phyloP scores from a whole-genome alignment of 2,329 filamentous ascomycete genomes.

The Colletotrichum kahawae region DNA sequence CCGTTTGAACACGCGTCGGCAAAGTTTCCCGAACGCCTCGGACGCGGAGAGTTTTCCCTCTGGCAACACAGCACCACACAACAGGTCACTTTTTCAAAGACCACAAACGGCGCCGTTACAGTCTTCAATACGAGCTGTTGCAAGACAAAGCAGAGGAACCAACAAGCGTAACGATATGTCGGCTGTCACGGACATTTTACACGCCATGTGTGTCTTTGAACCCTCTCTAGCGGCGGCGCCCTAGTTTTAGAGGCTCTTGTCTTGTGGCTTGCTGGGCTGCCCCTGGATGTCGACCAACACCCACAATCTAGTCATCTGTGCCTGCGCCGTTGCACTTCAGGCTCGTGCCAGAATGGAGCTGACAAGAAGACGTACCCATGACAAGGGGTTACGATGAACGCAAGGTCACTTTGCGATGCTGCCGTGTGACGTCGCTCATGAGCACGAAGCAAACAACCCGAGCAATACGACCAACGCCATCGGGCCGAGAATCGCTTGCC shows the following conservation, averaged over 20 bases:
- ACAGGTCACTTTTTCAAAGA: background rate
- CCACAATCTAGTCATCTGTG: background rate
- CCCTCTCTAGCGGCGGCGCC: background rate
- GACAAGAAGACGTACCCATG: constrained; percentile 1
- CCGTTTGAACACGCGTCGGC: background rate
- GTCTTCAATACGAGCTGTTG: background rate
- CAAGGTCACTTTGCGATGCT: background rate
- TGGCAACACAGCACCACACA: background rate
- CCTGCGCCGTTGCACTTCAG: background rate
- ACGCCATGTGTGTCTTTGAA: background rate
- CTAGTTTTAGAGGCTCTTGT: background rate
- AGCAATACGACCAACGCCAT: background rate
- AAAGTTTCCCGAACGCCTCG: background rate
- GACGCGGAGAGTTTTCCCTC: background rate
- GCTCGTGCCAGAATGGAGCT: background rate
- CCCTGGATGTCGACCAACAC: background rate
- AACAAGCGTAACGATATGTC: background rate
- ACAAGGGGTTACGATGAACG: background rate
- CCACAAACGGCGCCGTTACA: background rate
- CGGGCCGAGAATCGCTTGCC: background rate
- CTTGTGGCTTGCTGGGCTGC: background rate
- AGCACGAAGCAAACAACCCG: background rate
- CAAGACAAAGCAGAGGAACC: background rate
- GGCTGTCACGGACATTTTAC: background rate
- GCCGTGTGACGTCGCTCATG: background rate